Conservation (phyloP, 495 filamentous ascomycete genomes). For the Aspergillus bertholletiae region DNA sequence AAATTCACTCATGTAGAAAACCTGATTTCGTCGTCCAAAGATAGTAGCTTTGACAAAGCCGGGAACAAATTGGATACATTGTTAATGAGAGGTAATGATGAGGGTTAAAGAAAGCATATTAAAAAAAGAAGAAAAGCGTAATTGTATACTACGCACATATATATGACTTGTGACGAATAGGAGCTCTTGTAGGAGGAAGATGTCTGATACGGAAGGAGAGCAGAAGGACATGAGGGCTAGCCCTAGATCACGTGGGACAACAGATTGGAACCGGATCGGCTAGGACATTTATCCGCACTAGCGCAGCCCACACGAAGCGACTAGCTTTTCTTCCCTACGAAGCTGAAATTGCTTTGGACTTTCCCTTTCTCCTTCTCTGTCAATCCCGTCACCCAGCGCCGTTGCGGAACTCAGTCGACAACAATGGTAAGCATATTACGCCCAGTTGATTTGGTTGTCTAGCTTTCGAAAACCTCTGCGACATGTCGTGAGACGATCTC, state of each 20-base stretch:
- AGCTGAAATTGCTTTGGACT: conserved; percentile 24
- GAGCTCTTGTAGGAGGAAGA: too few species aligned
- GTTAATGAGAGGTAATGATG: too few species aligned
- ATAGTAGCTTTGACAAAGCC: too few species aligned
- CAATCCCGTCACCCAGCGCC: conserved; percentile 40
- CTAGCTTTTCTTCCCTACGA: conserved; percentile 15
- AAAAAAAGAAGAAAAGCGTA: too few species aligned
- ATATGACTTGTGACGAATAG: too few species aligned
- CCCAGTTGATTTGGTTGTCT: conserved; percentile 19
- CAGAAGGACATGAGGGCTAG: too few species aligned
- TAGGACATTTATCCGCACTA: conserved; percentile 23
- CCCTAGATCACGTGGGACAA: conserved; percentile 18
- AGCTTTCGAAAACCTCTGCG: conserved; percentile 33
- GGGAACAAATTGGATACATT: too few species aligned
- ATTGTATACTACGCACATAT: too few species aligned
- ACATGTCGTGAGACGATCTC: conserved; percentile 34
- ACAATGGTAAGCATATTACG: conserved; percentile 47
- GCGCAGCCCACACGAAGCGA: conserved; percentile 35
- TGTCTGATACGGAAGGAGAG: too few species aligned
- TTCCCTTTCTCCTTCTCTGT: conserved; percentile 30
- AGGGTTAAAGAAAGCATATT: too few species aligned
- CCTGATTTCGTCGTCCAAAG: too few species aligned
- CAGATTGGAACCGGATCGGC: conserved; percentile 4
- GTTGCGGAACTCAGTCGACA: conserved; percentile 46
- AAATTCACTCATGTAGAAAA: too few species aligned